Evolutionary conservation across 148 eudicot species (phyloP).

Genomic region (Diospyros kaki): DNA sequence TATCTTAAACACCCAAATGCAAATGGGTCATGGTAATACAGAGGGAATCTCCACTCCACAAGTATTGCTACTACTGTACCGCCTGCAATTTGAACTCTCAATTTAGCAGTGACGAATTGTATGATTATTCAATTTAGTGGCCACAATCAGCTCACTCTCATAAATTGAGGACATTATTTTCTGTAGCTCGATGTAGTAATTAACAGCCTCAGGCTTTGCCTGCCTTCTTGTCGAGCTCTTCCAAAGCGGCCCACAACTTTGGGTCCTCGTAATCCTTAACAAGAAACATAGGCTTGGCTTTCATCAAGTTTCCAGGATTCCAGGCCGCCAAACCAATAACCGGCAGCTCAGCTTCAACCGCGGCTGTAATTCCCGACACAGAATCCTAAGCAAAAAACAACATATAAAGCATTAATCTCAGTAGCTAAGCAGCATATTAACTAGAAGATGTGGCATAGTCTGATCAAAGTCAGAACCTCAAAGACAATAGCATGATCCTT

Average conservation of each 20-base stretch:
- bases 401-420: background rate
- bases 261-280: conserved; percentile 77
- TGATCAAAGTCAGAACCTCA: conserved; percentile 44
- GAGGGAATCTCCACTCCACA: too few relatives aligned
- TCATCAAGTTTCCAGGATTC: conserved; percentile 57
- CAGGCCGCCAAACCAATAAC: conserved; percentile 73
- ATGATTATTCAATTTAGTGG: too few relatives aligned
- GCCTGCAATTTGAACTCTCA: too few relatives aligned
- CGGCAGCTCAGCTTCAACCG: conserved; percentile 92
- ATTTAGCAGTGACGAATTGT: too few relatives aligned
- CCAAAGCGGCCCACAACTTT: conserved; percentile 78
- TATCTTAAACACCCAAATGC: too few relatives aligned
- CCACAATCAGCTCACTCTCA: too few relatives aligned
- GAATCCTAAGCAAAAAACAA: conserved; percentile 55
- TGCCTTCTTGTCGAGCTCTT: conserved; percentile 55
- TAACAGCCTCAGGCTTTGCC: conserved; percentile 22
- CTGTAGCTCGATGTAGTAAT: background rate
- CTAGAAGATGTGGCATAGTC: background rate
- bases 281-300: conserved; percentile 67
- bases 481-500: conserved; percentile 72
- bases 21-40: too few relatives aligned
- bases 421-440: background rate
- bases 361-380: conserved; percentile 85
- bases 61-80: too few relatives aligned
- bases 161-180: background rate